phyloP scores from a whole-genome alignment of 805 yeast genomes.

The Yarrowia phangngaensis region DNA sequence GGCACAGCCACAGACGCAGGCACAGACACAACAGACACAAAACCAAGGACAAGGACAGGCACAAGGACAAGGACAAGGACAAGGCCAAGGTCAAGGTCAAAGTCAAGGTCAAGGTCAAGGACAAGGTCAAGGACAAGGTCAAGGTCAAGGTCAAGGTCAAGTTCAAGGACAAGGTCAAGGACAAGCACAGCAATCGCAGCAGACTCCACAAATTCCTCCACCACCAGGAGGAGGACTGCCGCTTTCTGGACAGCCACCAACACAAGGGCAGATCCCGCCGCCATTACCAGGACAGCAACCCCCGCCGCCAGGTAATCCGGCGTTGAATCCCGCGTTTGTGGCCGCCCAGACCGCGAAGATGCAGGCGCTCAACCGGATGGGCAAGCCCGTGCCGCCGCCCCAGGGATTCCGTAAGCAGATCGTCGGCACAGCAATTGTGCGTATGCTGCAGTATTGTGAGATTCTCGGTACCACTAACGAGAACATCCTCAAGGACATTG shows the following conservation, averaged over 20 bases:
- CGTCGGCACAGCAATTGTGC: constrained; percentile 48
- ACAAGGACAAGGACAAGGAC: constrained; percentile 28
- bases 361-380: constrained; percentile 26
- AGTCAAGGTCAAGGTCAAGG: constrained; percentile 28
- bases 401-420: constrained; percentile 40
- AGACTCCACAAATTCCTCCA: constrained; percentile 14
- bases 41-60: constrained; percentile 27
- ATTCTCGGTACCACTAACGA: constrained; percentile 45
- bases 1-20: constrained; percentile 27
- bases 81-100: constrained; percentile 29
- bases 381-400: constrained; percentile 29
- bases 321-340: constrained; percentile 25
- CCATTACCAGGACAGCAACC: constrained; percentile 19
- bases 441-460: constrained; percentile 51
- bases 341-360: constrained; percentile 16
- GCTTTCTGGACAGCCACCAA: no score
- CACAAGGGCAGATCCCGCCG: constrained; percentile 25
- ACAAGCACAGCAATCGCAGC: constrained; percentile 23
- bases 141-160: constrained; percentile 29
- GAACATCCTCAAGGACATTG: constrained; percentile 42
- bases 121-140: constrained; percentile 28
- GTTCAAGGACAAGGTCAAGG: constrained; percentile 27
- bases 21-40: constrained; percentile 25
- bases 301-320: constrained; percentile 2
- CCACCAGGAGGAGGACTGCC: no score